Percentiles rank a stretch among this genome's conserved stretches.
Conservation (phyloP, 2,329 filamentous ascomycete genomes). For the Phaeosphaeriaceae sp. region DNA sequence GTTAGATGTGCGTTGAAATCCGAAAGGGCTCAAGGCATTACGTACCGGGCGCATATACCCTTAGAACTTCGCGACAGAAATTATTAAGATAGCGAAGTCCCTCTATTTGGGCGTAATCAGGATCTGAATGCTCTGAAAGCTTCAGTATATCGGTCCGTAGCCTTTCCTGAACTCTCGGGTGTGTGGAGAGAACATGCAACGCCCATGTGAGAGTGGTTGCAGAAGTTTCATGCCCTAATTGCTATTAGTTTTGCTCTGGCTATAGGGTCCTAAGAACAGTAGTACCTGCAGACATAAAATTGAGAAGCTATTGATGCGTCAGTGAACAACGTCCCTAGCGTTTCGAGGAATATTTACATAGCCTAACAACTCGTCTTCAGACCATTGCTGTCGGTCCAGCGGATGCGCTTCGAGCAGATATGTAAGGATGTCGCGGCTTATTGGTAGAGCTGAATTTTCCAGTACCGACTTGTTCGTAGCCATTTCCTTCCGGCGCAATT, state of each 20-base stretch:
- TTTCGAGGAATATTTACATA: conserved; percentile 35
- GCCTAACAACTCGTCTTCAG: conserved; percentile 49
- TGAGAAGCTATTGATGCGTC: conserved; percentile 9
- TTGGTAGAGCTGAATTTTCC: conserved; percentile 13
- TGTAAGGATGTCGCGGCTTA: conserved; percentile 24
- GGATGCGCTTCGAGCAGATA: conserved; percentile 45
- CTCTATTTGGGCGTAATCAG: conserved; percentile 10
- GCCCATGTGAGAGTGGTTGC: conserved; percentile 16
- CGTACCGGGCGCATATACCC: conserved; percentile 16
- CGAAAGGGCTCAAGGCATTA: background rate
- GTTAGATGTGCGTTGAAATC: background rate
- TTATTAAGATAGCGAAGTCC: conserved; percentile 13
- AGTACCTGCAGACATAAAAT: conserved; percentile 19
- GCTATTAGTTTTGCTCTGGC: conserved; percentile 3
- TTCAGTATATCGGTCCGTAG: conserved; percentile 10
- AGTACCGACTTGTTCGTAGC: conserved; percentile 2
- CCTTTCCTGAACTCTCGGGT: conserved; percentile 8
- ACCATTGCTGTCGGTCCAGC: conserved; percentile 45
- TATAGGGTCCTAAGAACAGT: no score
- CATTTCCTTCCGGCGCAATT: conserved; percentile 36
- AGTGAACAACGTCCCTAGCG: no score
- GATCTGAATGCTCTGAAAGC: background rate
- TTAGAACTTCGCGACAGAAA: conserved; percentile 15
- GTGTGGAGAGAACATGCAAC: conserved; percentile 12
- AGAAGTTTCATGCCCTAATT: conserved; percentile 17